Percentiles rank a stretch among this genome's conserved stretches.
Conservation (phyloP, 176 grass and related monocot species). For the Avena sativa region DNA sequence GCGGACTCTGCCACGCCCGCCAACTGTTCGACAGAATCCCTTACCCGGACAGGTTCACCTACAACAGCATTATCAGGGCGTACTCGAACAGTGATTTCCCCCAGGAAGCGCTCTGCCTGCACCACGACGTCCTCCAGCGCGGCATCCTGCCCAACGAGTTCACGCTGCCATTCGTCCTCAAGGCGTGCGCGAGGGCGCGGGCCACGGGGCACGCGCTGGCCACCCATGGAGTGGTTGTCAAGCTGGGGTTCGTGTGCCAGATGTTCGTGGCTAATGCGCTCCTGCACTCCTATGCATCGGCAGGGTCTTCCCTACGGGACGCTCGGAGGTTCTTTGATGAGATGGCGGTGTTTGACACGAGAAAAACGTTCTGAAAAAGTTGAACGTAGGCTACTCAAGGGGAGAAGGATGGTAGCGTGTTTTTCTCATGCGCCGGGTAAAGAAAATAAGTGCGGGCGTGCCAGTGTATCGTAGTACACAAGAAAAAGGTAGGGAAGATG, state of each 20-base stretch:
- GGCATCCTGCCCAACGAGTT: constrained; percentile 47
- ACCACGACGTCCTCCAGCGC: constrained; percentile 6
- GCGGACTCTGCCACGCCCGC: background rate
- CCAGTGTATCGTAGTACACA: too few relatives aligned
- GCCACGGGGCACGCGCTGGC: background rate
- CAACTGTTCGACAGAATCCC: constrained; percentile 39
- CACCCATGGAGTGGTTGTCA: constrained; percentile 20
- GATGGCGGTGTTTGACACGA: constrained; percentile 34
- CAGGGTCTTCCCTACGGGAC: background rate
- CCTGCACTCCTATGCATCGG: constrained; percentile 9
- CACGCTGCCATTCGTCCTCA: constrained; percentile 50
- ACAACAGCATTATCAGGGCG: constrained; percentile 40
- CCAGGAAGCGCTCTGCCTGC: constrained; percentile 29
- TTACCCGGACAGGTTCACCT: constrained; percentile 38
- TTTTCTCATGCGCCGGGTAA: too few relatives aligned
- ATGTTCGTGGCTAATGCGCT: constrained; percentile 46
- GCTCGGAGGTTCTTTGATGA: constrained; percentile 46
- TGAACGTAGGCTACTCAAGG: too few relatives aligned
- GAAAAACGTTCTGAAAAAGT: too few relatives aligned
- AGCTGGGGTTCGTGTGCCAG: constrained; percentile 32
- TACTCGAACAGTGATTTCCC: constrained; percentile 7
- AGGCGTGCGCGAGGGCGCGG: constrained; percentile 33
- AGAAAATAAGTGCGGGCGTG: too few relatives aligned
- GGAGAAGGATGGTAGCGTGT: too few relatives aligned
- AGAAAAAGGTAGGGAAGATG: too few relatives aligned